phyloP scores from a whole-genome alignment of 2,329 filamentous ascomycete genomes.

The Fusarium secorum region DNA sequence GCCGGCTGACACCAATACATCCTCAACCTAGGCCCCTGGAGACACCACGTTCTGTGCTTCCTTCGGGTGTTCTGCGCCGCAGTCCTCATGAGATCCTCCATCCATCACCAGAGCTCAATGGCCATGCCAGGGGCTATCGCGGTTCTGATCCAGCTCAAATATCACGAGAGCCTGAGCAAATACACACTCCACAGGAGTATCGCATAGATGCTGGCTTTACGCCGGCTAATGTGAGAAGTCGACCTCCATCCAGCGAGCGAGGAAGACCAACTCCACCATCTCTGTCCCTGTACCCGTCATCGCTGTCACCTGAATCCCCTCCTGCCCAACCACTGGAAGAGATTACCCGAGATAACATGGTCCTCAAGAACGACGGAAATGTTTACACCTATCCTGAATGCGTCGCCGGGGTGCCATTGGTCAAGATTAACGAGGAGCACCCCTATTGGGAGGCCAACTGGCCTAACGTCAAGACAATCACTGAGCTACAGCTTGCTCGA shows the following conservation, averaged over 20 bases:
- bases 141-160: slow-evolving; percentile 18
- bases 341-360: slow-evolving; percentile 57
- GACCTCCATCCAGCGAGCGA: slow-evolving; percentile 39
- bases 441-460: slow-evolving; percentile 66
- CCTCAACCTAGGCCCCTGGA: slow-evolving; percentile 12
- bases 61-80: slow-evolving; percentile 18
- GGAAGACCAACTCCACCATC: slow-evolving; percentile 44
- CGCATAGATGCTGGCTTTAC: slow-evolving; percentile 43
- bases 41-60: slow-evolving; percentile 19
- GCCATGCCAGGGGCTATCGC: slow-evolving; percentile 19
- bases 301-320: slow-evolving; percentile 32
- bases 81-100: slow-evolving; percentile 28
- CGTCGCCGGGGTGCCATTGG: slow-evolving; percentile 61
- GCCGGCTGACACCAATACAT: neutral
- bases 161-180: slow-evolving; percentile 38
- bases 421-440: slow-evolving; percentile 58
- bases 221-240: slow-evolving; percentile 43
- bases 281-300: slow-evolving; percentile 40
- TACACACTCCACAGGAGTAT: slow-evolving; percentile 41
- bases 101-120: slow-evolving; percentile 33
- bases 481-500: slow-evolving; percentile 54
- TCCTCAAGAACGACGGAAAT: slow-evolving; percentile 57
- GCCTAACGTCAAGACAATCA: slow-evolving; percentile 54
- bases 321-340: slow-evolving; percentile 31
- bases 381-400: slow-evolving; percentile 60